Conservation (phyloP, 352 stramenopile species). For the Phytophthora multivora region DNA sequence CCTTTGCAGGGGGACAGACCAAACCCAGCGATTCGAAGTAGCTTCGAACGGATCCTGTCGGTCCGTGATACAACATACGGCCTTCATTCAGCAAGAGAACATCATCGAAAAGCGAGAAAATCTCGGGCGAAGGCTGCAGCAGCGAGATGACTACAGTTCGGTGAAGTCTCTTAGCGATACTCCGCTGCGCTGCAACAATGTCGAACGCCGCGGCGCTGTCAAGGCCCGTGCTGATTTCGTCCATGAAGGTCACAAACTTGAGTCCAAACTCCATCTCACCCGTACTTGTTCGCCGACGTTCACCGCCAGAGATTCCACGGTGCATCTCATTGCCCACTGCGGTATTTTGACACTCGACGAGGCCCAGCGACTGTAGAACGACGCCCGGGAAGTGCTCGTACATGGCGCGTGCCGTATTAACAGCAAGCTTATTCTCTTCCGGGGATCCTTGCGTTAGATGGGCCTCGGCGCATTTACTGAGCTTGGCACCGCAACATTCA, state of each 20-base stretch:
- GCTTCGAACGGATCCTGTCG: slow-evolving; percentile 18
- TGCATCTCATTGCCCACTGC: slow-evolving; percentile 11
- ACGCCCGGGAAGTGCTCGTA: slow-evolving; percentile 62
- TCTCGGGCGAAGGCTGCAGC: slow-evolving; percentile 78
- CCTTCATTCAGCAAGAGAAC: slow-evolving; percentile 69
- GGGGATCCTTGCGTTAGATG: slow-evolving; percentile 42
- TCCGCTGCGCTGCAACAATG: slow-evolving; percentile 15
- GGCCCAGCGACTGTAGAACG: slow-evolving; percentile 28
- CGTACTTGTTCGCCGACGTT: slow-evolving; percentile 79
- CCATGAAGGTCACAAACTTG: slow-evolving; percentile 47
- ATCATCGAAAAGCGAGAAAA: slow-evolving; percentile 62
- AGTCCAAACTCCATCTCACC: slow-evolving; percentile 87
- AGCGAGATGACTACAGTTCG: slow-evolving; percentile 42
- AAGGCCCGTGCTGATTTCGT: slow-evolving; percentile 20
- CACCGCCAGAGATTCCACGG: slow-evolving; percentile 70
- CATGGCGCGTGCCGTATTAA: slow-evolving; percentile 37
- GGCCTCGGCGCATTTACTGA: slow-evolving; percentile 14
- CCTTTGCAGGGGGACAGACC: slow-evolving; percentile 34
- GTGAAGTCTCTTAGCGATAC: slow-evolving; percentile 6
- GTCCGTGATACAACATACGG: slow-evolving; percentile 78
- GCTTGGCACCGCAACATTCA: slow-evolving; percentile 37
- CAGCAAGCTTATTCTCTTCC: slow-evolving; percentile 47
- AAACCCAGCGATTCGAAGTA: slow-evolving; percentile 58
- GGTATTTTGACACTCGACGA: slow-evolving; percentile 11
- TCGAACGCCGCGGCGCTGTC: slow-evolving; percentile 20